Conservation (phyloP, 352 stramenopile species). For the Globisporangium mamillatum region DNA sequence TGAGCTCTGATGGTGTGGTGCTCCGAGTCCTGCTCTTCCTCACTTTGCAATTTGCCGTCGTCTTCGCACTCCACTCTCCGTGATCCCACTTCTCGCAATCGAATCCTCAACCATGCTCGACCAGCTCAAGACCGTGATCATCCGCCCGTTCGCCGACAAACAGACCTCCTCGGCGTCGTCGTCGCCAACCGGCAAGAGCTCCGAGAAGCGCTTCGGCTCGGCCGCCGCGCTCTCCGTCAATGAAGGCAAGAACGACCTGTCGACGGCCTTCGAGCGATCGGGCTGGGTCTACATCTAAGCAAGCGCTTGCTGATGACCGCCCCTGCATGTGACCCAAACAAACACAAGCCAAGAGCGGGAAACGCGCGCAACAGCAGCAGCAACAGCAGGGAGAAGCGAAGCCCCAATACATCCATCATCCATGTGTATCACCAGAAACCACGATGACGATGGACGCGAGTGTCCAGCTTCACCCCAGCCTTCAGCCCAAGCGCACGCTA, state of each 20-base stretch:
- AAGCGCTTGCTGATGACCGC: not conserved
- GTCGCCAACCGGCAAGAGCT: conserved; percentile 8
- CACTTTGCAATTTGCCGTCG: conserved; percentile 42
- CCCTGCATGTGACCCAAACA: too few relatives aligned
- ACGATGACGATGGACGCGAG: not conserved
- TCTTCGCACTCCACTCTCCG: not conserved
- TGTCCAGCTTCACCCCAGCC: not conserved
- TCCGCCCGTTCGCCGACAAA: conserved; percentile 29
- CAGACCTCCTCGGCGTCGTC: conserved; percentile 15
- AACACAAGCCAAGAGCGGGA: not conserved
- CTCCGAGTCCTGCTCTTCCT: not conserved
- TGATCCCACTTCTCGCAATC: not conserved
- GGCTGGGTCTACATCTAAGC: conserved; percentile 74
- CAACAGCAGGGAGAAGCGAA: not conserved
- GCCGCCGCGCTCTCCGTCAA: conserved; percentile 28
- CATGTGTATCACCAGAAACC: not conserved
- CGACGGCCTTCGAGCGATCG: conserved; percentile 74
- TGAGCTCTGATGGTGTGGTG: too few relatives aligned
- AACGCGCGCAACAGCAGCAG: not conserved
- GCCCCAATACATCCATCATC: not conserved
- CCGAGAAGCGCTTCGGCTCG: conserved; percentile 39
- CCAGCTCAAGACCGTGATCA: conserved; percentile 69
- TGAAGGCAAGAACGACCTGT: conserved; percentile 45
- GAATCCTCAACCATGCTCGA: conserved; percentile 52
- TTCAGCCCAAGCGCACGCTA: not conserved